phyloP scores from a whole-genome alignment of 345 rosid species.

The Populus davidiana region DNA sequence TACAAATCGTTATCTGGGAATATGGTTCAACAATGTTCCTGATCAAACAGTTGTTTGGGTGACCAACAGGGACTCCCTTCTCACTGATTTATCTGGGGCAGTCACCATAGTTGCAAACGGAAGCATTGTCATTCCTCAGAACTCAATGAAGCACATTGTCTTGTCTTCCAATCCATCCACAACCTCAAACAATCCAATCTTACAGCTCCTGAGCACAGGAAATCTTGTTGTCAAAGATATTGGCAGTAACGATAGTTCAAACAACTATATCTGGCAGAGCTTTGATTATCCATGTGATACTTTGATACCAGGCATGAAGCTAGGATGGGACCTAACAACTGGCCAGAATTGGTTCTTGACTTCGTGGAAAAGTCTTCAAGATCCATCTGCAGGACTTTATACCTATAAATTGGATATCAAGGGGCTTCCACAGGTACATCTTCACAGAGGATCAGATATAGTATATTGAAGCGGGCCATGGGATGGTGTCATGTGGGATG shows the following conservation, averaged over 20 bases:
- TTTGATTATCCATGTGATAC: conserved; percentile 31
- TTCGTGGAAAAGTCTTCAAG: conserved; percentile 20
- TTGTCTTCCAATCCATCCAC: conserved; percentile 3
- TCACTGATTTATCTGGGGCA: conserved; percentile 17
- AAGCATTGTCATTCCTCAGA: neutral
- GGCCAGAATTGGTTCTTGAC: conserved; percentile 27
- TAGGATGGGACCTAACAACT: conserved; percentile 28
- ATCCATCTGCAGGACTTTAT: conserved; percentile 21
- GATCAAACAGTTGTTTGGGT: neutral
- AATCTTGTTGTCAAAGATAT: conserved; percentile 25
- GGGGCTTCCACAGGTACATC: conserved; percentile 26
- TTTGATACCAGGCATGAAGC: conserved; percentile 35
- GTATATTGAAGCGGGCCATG: conserved; percentile 34
- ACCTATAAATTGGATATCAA: conserved; percentile 23
- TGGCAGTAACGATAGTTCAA: neutral
- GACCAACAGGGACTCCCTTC: conserved; percentile 14
- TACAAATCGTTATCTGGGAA: conserved; percentile 15
- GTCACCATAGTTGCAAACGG: conserved; percentile 15
- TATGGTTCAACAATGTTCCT: conserved; percentile 26
- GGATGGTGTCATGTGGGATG: conserved; percentile 32
- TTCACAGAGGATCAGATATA: conserved; percentile 19
- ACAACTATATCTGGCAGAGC: conserved; percentile 30
- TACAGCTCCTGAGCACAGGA: conserved; percentile 32
- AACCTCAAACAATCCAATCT: conserved; percentile 4
- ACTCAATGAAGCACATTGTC: neutral